These are phyloP conservation scores for Ophiostoma sp. DNA, from an alignment of 2,329 filamentous ascomycete genomes.

Conservation along the genomic window DNA sequence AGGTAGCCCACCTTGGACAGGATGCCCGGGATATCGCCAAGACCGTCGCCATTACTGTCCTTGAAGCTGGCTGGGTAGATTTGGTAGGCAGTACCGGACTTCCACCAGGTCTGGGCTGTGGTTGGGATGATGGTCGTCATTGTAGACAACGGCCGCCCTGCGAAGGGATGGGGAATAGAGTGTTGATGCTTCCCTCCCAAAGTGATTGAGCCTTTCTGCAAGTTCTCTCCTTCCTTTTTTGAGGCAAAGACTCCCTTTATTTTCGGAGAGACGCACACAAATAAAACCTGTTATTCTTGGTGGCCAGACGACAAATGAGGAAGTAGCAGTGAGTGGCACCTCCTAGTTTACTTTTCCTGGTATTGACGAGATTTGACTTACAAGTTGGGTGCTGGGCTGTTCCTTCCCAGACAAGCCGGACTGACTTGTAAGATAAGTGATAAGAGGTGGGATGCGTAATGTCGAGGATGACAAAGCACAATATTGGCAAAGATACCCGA, in stretches of 20 bases:
- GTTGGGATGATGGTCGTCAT: slow-evolving; percentile 16
- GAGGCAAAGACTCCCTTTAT: background rate
- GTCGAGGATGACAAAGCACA: background rate
- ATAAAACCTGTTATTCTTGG: too few relatives aligned
- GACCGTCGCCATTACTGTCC: slow-evolving; percentile 55
- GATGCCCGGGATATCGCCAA: slow-evolving; percentile 61
- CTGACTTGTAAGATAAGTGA: background rate
- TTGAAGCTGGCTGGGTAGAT: slow-evolving; percentile 56
- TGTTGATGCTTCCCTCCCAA: background rate
- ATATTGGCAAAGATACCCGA: background rate
- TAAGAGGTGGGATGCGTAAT: slow-evolving; percentile 1
- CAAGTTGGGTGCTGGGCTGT: background rate
- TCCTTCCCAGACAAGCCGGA: background rate
- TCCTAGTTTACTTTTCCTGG: background rate
- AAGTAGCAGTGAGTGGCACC: background rate
- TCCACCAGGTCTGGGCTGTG: slow-evolving; percentile 26
- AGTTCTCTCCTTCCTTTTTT: background rate
- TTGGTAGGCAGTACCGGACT: slow-evolving; percentile 28
- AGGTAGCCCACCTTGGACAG: slow-evolving; percentile 61
- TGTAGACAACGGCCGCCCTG: background rate
- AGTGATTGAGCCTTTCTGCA: background rate
- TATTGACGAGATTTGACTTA: background rate
- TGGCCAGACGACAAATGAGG: background rate
- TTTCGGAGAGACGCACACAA: background rate
- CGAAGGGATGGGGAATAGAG: background rate